These are phyloP conservation scores for Aureobasidium musti DNA, from an alignment of 2,329 filamentous ascomycete species.

Conservation along the genomic window DNA sequence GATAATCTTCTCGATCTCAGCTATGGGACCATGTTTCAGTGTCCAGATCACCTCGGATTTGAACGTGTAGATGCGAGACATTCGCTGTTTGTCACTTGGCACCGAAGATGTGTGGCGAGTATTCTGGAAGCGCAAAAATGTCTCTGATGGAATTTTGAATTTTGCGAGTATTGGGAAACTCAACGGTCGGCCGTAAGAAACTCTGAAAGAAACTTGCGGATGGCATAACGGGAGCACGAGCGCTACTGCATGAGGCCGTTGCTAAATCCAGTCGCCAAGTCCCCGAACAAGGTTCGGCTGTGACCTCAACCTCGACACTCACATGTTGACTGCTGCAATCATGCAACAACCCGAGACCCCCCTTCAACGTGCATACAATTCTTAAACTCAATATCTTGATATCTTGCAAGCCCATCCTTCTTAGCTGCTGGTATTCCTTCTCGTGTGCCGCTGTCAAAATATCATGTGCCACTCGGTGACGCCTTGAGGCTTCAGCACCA, in stretches of 20 bases:
- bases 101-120: slow-evolving; percentile 18
- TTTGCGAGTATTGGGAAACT: slow-evolving; percentile 8
- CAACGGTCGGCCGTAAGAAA: slow-evolving; percentile 23
- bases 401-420: background rate
- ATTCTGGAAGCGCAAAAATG: slow-evolving; percentile 24
- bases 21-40: background rate
- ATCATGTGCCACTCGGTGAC: background rate
- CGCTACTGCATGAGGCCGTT: background rate
- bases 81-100: slow-evolving; percentile 5
- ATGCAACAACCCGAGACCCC: background rate
- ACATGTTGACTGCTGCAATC: slow-evolving; percentile 6
- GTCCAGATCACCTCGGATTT: slow-evolving; percentile 1
- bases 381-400: slow-evolving; percentile 8
- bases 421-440: slow-evolving; percentile 11
- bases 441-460: background rate
- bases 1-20: background rate
- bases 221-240: slow-evolving; percentile 5
- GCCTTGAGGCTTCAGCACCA: background rate
- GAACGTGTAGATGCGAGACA: slow-evolving; percentile 6
- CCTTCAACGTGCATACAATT: slow-evolving; percentile 28
- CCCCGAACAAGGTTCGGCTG: slow-evolving; percentile 14
- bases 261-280: slow-evolving; percentile 18
- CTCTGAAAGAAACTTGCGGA: slow-evolving; percentile 15
- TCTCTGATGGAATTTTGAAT: slow-evolving; percentile 13
- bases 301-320: slow-evolving; percentile 27